Evolutionary conservation across 1,284 basidiomycete genomes (phyloP), one percentile per base, ranked within the genome.

Genomic region (Porodaedalea pini): DNA sequence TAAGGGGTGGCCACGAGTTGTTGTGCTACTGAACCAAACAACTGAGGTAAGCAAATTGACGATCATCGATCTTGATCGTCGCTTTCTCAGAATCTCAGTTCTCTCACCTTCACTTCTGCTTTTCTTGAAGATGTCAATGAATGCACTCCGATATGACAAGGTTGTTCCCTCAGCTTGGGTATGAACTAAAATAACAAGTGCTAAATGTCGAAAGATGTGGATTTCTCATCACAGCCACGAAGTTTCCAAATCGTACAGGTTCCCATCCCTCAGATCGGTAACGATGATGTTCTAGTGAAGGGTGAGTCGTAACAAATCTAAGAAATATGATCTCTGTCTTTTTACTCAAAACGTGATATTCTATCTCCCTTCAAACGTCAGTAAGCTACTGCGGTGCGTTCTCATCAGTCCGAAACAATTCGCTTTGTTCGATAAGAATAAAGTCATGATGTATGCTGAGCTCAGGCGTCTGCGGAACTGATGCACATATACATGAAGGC

Each of bases 401-500:
- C 27, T 11, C 15, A 1, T 0, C 27, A 3, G 19, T 21, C 8
- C n/a, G 11, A 37, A 17, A 21, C 4, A 19, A 11, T 34, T 3
- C 40, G 17, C 21, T 36, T n/a, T n/a, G n/a, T n/a, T n/a, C n/a
- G 19, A 41, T 21, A 41, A 15, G 19, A 31, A 10, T 29, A 31
- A 47, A 15, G 19, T 47, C 25, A 11, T 29, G 25, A 47, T 34
- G 15, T 23, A 15, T n/a, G 31, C 40, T 19, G 2, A 41, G 7
- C 23, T 11, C n/a, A 67, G 77, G 77, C 62, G 70, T 78, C 54
- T 82, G 80, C 64, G 80, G 81, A 55, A 82, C 81, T 21, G 81
- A 82, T 66, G 73, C 69, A 29, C 81, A 83, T 68, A 79, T 83
- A 55, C 81, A 83, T 71, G 76, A 79, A 61, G 81, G 82, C 59